These are phyloP conservation scores for Kwoniella dejecticola DNA, from an alignment of 768 basidiomycete genomes.

Conservation along the genomic window DNA sequence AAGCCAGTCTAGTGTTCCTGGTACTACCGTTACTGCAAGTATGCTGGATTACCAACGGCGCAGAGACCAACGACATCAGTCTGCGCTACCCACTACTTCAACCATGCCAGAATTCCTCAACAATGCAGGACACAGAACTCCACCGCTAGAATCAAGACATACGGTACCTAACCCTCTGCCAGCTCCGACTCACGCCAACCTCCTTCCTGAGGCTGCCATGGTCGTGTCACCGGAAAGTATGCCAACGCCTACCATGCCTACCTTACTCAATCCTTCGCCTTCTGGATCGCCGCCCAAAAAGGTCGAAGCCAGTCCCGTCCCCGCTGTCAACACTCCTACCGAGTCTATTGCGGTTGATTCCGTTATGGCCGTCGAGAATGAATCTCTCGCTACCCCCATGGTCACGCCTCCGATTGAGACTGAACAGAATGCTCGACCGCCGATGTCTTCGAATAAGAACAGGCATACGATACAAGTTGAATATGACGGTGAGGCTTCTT, in stretches of 20 bases:
- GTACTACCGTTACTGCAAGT: slow-evolving; percentile 33
- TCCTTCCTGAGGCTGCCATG: not conserved
- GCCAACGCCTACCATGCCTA: slow-evolving; percentile 24
- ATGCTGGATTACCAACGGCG: slow-evolving; percentile 40
- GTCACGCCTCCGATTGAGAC: slow-evolving; percentile 9
- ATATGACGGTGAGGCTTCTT: slow-evolving; percentile 67
- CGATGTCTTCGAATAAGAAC: slow-evolving; percentile 58
- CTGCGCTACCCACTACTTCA: slow-evolving; percentile 43
- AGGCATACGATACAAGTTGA: slow-evolving; percentile 97
- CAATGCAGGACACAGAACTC: slow-evolving; percentile 42
- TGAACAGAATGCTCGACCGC: slow-evolving; percentile 17
- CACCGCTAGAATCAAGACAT: slow-evolving; percentile 19
- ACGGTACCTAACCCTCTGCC: slow-evolving; percentile 5
- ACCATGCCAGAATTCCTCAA: slow-evolving; percentile 47
- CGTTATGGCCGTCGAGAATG: slow-evolving; percentile 37
- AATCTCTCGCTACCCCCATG: slow-evolving; percentile 7
- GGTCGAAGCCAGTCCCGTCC: not conserved
- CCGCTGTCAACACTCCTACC: slow-evolving; percentile 18
- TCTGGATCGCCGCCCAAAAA: slow-evolving; percentile 6
- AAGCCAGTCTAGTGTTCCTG: slow-evolving; percentile 43
- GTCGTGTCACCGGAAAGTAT: slow-evolving; percentile 14
- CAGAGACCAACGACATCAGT: slow-evolving; percentile 41
- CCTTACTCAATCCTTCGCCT: slow-evolving; percentile 1
- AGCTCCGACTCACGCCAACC: slow-evolving; percentile 4
- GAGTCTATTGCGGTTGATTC: slow-evolving; percentile 18